These are phyloP conservation scores for Neocatenulostroma microsporum DNA, from an alignment of 2,329 filamentous ascomycete genomes.

Conservation along the genomic window DNA sequence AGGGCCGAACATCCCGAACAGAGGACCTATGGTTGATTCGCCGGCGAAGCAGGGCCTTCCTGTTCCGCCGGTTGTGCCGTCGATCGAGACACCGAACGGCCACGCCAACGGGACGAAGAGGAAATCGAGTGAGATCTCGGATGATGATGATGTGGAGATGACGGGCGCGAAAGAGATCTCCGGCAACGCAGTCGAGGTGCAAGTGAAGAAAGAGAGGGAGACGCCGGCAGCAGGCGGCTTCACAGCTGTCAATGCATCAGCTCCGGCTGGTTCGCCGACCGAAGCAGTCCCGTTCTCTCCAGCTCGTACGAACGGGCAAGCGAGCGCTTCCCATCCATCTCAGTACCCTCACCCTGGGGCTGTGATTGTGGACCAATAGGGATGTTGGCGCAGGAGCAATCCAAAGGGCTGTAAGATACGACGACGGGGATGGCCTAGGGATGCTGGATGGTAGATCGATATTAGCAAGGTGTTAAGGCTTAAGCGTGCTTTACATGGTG, in stretches of 20 bases:
- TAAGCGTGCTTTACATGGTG: too few species aligned
- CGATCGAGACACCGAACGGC: conserved; percentile 5
- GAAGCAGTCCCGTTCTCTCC: too few species aligned
- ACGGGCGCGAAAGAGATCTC: conserved; percentile 1
- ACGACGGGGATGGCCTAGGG: too few species aligned
- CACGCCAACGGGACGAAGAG: background rate
- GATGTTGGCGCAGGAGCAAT: too few species aligned
- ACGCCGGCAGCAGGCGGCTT: conserved; percentile 5
- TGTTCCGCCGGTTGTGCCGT: conserved; percentile 2
- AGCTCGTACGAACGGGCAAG: too few species aligned
- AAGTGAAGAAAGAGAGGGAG: conserved; percentile 5
- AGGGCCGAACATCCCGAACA: conserved; percentile 8
- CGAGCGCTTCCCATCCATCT: too few species aligned
- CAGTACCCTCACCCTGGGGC: too few species aligned
- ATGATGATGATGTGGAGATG: conserved; percentile 2
- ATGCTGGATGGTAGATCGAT: too few species aligned
- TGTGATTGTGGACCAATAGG: too few species aligned
- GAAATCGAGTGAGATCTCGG: conserved; percentile 1
- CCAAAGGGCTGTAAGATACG: too few species aligned
- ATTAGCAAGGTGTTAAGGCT: too few species aligned
- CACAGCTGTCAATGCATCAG: conserved; percentile 13
- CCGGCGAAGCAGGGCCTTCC: conserved; percentile 2
- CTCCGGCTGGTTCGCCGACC: too few species aligned
- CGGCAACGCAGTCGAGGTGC: background rate
- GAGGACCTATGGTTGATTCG: conserved; percentile 16